Conservation (phyloP, 2,329 filamentous ascomycete genomes). For the Phialophora tarda region DNA sequence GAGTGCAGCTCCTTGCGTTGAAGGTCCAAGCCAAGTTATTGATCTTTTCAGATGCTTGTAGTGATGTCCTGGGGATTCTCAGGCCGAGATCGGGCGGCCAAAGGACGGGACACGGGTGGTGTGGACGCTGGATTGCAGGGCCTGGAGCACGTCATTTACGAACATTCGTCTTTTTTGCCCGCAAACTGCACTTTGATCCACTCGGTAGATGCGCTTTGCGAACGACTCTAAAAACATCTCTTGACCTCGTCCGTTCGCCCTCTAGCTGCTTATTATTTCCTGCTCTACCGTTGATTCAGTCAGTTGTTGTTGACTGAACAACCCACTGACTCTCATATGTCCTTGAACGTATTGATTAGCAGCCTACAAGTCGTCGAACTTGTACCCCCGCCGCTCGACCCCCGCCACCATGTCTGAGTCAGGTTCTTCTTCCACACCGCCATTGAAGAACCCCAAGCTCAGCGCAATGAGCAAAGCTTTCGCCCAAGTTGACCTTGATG, state of each 20-base stretch:
- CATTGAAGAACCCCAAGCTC: slow-evolving; percentile 39
- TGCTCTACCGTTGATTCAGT: neutral
- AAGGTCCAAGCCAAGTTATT: neutral
- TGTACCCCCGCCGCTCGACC: slow-evolving; percentile 35
- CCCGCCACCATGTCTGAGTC: slow-evolving; percentile 39
- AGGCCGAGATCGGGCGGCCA: slow-evolving; percentile 4
- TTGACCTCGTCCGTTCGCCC: neutral
- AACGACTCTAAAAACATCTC: neutral
- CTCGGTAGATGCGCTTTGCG: slow-evolving; percentile 20
- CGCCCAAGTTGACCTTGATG: slow-evolving; percentile 74
- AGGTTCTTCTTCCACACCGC: slow-evolving; percentile 40
- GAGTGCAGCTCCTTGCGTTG: neutral
- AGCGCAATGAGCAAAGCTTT: slow-evolving; percentile 57
- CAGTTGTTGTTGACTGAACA: slow-evolving; percentile 1
- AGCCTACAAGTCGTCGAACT: slow-evolving; percentile 40
- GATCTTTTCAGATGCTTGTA: neutral
- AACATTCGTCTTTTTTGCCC: slow-evolving; percentile 12
- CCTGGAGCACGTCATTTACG: slow-evolving; percentile 25
- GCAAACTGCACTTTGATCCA: slow-evolving; percentile 19
- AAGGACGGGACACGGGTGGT: slow-evolving; percentile 1
- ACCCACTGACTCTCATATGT: slow-evolving; percentile 36
- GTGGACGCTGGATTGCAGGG: slow-evolving; percentile 2
- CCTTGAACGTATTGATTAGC: slow-evolving; percentile 39
- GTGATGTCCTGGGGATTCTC: neutral
- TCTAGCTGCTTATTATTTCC: slow-evolving; percentile 6